A percentile compares a stretch with the other conserved stretches of the same genome.
These are phyloP conservation scores for Calonectria pseudoreteaudii DNA, from an alignment of 2,329 filamentous ascomycete species.

Conservation along the genomic window DNA sequence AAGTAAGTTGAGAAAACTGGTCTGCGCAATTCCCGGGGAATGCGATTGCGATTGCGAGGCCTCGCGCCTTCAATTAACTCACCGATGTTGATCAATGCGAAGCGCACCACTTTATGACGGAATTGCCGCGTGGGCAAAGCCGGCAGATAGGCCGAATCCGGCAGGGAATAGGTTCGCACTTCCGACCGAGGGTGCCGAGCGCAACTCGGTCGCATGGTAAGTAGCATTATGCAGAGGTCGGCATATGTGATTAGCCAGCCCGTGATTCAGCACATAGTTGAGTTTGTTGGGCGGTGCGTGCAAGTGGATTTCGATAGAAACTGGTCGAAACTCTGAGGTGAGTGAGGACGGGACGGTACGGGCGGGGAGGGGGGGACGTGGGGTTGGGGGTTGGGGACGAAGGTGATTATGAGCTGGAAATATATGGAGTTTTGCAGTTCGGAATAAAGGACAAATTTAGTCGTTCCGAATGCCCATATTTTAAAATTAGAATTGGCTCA, in stretches of 20 bases:
- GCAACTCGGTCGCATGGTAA: not conserved
- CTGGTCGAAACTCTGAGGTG: not conserved
- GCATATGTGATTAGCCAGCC: not conserved
- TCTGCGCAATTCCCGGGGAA: not conserved
- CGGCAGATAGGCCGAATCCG: slow-evolving; percentile 13
- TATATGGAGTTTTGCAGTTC: not conserved
- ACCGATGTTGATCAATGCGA: not conserved
- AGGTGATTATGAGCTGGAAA: not conserved
- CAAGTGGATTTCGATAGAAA: not conserved
- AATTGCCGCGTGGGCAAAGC: slow-evolving; percentile 2
- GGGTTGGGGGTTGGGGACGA: not conserved
- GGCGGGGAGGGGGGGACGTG: not conserved
- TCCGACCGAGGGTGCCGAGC: slow-evolving; percentile 25
- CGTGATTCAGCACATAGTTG: not conserved
- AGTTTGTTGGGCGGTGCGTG: not conserved
- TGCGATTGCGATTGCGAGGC: slow-evolving; percentile 13
- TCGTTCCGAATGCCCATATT: not conserved
- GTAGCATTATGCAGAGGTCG: not conserved
- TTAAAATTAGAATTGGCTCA: not conserved
- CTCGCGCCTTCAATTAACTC: not conserved
- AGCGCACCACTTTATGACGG: not conserved
- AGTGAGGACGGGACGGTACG: not conserved
- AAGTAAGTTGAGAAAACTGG: not conserved
- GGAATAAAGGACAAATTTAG: not conserved
- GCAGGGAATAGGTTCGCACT: slow-evolving; percentile 20